Conservation (phyloP, 176 grass and related monocot genomes). For the Avena sativa region DNA sequence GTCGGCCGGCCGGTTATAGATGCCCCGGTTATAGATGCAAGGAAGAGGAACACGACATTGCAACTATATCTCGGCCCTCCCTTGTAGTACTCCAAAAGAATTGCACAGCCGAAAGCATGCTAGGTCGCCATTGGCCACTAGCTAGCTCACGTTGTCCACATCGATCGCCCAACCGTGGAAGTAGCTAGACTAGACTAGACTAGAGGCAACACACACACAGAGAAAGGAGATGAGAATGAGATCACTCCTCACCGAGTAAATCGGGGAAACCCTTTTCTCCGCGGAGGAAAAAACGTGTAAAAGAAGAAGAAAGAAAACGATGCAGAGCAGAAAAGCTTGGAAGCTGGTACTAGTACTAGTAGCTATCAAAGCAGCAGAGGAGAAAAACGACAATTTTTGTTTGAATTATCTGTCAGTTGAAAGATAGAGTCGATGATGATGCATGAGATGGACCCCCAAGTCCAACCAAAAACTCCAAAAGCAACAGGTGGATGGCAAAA, state of each 20-base stretch:
- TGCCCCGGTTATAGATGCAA: too few relatives aligned
- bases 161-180: not conserved
- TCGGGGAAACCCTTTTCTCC: not conserved
- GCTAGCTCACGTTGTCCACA: not conserved
- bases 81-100: not conserved
- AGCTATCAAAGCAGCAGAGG: not conserved
- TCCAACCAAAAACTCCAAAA: conserved; percentile 11
- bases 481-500: not conserved
- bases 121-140: not conserved
- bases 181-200: conserved; percentile 1
- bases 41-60: not conserved
- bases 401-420: not conserved
- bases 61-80: not conserved
- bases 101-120: not conserved
- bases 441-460: not conserved
- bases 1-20: too few relatives aligned
- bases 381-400: not conserved
- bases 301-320: not conserved
- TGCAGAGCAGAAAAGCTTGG: not conserved
- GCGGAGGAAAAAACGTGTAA: not conserved
- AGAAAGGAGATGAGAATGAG: not conserved
- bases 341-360: not conserved
- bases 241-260: not conserved
- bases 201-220: not conserved
- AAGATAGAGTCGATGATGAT: not conserved